Evolutionary conservation across 208 protist species (phyloP).

Genomic region (Trypanosoma mega): DNA sequence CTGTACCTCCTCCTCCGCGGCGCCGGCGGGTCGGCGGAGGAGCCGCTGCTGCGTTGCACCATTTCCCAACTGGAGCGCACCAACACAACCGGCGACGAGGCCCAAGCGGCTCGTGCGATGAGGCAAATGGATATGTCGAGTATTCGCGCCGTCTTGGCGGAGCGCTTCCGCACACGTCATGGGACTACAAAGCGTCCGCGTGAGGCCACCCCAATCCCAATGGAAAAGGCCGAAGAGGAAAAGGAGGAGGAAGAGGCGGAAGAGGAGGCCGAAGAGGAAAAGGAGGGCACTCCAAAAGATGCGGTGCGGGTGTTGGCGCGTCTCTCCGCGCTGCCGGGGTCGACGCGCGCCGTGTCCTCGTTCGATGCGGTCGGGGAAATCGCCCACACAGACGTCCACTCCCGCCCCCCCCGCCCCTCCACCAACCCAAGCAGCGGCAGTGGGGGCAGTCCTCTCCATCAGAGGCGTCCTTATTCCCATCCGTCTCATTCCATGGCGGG

Average conservation of each 20-base stretch:
- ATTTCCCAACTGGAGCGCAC: neutral
- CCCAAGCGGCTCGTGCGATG: too few relatives aligned
- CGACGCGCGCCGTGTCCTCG: slow-evolving; percentile 22
- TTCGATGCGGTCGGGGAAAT: slow-evolving; percentile 32
- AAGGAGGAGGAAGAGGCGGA: neutral
- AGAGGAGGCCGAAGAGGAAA: slow-evolving; percentile 1
- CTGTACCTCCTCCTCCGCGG: neutral
- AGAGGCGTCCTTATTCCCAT: too few relatives aligned
- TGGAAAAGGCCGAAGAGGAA: neutral
- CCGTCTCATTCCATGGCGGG: too few relatives aligned
- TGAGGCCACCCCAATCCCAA: neutral
- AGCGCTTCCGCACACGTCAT: neutral
- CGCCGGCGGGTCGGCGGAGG: neutral
- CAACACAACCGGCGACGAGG: too few relatives aligned
- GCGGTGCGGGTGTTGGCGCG: slow-evolving; percentile 45
- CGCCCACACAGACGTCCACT: neutral
- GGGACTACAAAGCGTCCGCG: neutral
- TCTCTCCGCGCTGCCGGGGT: slow-evolving; percentile 36
- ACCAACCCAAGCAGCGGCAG: too few relatives aligned
- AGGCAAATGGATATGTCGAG: neutral
- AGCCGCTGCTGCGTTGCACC: neutral
- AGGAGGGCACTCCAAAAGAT: slow-evolving; percentile 20
- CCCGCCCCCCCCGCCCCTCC: too few relatives aligned
- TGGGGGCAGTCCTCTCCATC: neutral
- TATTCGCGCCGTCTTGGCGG: neutral